Evolutionary conservation across 768 basidiomycete species (phyloP).

Genomic region (Coprinopsis strossmayeri): DNA sequence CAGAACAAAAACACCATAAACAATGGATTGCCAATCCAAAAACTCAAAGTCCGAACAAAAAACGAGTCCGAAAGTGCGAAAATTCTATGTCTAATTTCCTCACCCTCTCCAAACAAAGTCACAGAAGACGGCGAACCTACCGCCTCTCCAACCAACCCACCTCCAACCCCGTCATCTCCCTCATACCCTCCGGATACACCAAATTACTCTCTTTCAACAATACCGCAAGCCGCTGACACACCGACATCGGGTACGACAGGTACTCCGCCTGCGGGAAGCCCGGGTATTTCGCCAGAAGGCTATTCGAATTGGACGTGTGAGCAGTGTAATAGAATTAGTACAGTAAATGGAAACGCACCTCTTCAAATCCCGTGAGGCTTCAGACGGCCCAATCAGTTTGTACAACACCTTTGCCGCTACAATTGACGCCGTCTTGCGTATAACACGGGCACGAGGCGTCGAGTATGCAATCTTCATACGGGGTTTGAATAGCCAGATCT

Average conservation of each 20-base stretch:
- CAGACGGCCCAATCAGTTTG: slow-evolving; percentile 64
- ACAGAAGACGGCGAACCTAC: not conserved
- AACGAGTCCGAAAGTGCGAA: not conserved
- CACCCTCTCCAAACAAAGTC: too few relatives aligned
- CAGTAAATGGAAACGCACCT: slow-evolving; percentile 40
- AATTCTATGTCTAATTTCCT: not conserved
- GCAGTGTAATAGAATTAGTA: too few relatives aligned
- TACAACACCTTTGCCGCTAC: slow-evolving; percentile 81
- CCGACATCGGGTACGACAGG: slow-evolving; percentile 72
- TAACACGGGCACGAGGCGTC: slow-evolving; percentile 41
- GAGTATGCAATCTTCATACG: slow-evolving; percentile 75
- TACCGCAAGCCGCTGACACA: slow-evolving; percentile 65
- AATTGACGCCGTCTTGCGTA: slow-evolving; percentile 58
- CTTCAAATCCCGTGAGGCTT: slow-evolving; percentile 44
- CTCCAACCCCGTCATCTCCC: slow-evolving; percentile 73
- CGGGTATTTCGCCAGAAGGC: slow-evolving; percentile 60
- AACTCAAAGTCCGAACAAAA: not conserved
- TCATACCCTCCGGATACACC: slow-evolving; percentile 70
- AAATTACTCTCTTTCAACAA: slow-evolving; percentile 72
- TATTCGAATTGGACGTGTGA: not conserved
- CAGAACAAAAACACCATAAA: too few relatives aligned
- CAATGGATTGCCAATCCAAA: too few relatives aligned
- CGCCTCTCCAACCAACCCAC: slow-evolving; percentile 69
- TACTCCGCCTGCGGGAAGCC: slow-evolving; percentile 87
- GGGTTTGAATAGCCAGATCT: slow-evolving; percentile 97